Conservation (phyloP, 306 rosid genomes). For the Cicer cuneatum region DNA sequence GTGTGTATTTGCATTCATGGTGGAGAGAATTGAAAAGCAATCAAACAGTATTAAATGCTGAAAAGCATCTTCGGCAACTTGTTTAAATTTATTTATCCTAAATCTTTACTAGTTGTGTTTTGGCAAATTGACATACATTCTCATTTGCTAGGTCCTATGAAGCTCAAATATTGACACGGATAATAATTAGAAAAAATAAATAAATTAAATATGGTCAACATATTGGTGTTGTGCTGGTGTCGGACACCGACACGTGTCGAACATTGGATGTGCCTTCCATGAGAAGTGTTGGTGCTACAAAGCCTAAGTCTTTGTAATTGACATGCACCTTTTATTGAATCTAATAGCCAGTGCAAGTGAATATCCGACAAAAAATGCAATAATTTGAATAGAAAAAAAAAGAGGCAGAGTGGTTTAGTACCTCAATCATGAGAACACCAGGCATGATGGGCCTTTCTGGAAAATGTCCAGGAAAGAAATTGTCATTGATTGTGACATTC, state of each 20-base stretch:
- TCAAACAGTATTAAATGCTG: not conserved
- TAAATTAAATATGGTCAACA: no score
- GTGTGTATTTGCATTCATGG: not conserved
- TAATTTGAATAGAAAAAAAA: not conserved
- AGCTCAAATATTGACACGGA: not conserved
- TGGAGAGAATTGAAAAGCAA: not conserved
- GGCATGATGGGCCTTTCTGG: slow-evolving; percentile 97
- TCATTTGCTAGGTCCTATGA: not conserved
- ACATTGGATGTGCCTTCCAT: no score
- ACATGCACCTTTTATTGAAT: no score
- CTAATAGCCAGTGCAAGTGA: no score
- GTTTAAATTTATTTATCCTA: not conserved
- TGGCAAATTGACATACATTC: not conserved
- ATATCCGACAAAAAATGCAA: no score
- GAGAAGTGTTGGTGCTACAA: no score
- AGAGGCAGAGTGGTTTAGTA: not conserved
- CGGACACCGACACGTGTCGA: no score
- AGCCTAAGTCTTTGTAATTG: no score
- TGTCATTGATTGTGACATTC: slow-evolving; percentile 81
- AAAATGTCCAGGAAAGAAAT: slow-evolving; percentile 92
- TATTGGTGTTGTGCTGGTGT: no score
- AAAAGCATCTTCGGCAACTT: not conserved
- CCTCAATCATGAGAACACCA: slow-evolving; percentile 97
- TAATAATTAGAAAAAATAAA: no score
- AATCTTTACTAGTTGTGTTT: not conserved